Evolutionary conservation across 768 basidiomycete species (phyloP), one percentile per base, ranked within the genome.

Genomic region (Russula earlei): DNA sequence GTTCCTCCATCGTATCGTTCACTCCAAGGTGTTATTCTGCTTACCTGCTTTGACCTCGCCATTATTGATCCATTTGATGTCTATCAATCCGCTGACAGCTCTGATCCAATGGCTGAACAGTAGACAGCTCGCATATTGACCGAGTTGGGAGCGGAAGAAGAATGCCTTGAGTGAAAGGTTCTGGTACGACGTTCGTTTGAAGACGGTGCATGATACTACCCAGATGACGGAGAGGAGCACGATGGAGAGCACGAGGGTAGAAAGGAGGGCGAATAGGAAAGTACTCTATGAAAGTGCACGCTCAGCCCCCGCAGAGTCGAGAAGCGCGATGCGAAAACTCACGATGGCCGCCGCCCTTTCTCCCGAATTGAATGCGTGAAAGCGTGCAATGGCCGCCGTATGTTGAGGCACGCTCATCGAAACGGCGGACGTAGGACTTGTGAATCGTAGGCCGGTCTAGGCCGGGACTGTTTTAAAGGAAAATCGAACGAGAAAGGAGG

Each of bases 131-230:
- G 78, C 76, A 65, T 86, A 87, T 48, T 78, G 76, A 1, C 87
- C 87, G 14, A 87, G 75, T 59, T 85, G 84, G 7, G 84, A 85
- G 54, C 77, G 75, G 67, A 88, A 85, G 67, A 87, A 86, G 56
- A 80, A 70, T 40, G 75, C 78, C 66, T 81, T 80, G 31, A 67
- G 65, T 4, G 62, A 54, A 20, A 38, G 27, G 10, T 49, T 38
- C 63, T 47, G 17, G 55, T 60, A 31, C 66, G 59, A 34, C 53
- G 63, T 50, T 22, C 63, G 54, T 65, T 62, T 52, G 38, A 64
- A 68, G 68, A 70, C 62, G 67, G 69, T 64, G 68, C 66, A 72
- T 68, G 19, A 20, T 5, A 37, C 33, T 1, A 58, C 33, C 48
- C 40, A 57, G 17, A 29, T 8, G 29, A 44, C 20, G 37, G 49